Conservation (phyloP, 768 basidiomycete genomes). For the Pisolithus tinctorius region DNA sequence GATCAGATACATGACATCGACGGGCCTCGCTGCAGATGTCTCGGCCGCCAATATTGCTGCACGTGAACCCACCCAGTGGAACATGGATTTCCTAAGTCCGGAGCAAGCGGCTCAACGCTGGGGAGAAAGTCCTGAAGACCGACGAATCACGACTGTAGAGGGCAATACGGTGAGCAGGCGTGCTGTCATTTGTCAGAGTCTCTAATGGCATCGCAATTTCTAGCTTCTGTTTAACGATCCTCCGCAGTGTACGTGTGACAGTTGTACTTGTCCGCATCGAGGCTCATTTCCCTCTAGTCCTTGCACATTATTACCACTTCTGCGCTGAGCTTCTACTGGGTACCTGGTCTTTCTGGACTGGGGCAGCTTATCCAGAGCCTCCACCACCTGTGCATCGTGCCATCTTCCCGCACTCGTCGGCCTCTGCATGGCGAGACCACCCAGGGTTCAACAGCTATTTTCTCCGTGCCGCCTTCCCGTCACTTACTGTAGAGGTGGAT, state of each 20-base stretch:
- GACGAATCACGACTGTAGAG: conserved; percentile 58
- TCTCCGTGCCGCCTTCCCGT: conserved; percentile 68
- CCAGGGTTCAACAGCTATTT: conserved; percentile 77
- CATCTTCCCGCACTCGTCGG: conserved; percentile 61
- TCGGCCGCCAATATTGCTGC: conserved; percentile 57
- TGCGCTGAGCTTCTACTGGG: conserved; percentile 78
- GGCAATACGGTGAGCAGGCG: conserved; percentile 61
- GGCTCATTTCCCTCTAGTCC: conserved; percentile 33
- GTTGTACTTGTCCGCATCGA: background rate
- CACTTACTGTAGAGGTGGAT: conserved; percentile 56
- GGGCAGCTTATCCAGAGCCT: conserved; percentile 31
- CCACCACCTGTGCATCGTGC: conserved; percentile 58
- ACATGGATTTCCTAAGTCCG: conserved; percentile 58
- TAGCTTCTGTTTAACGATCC: conserved; percentile 66
- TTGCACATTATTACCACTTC: conserved; percentile 85
- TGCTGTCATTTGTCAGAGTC: background rate
- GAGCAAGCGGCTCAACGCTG: conserved; percentile 56
- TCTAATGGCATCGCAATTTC: conserved; percentile 1
- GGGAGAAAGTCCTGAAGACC: conserved; percentile 39
- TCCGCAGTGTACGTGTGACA: conserved; percentile 38
- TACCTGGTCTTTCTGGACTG: conserved; percentile 67
- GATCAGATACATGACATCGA: conserved; percentile 56
- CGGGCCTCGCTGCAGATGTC: conserved; percentile 49
- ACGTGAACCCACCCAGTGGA: conserved; percentile 57
- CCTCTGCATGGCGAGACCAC: conserved; percentile 63